Evolutionary conservation across 129 eudicot genomes (phyloP).

Genomic region (Rutidosis leptorrhynchoides): DNA sequence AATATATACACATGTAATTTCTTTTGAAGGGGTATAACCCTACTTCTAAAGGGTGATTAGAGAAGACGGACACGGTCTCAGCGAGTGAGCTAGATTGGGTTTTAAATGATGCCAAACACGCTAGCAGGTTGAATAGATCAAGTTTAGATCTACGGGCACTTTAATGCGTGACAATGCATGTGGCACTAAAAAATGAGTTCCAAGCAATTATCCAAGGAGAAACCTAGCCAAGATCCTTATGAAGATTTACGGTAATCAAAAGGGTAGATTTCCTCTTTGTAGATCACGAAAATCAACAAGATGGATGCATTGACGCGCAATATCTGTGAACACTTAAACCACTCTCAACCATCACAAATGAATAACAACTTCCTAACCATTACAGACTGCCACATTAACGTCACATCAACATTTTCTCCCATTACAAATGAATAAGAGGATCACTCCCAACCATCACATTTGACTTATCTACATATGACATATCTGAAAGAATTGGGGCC

Average conservation of each 20-base stretch:
- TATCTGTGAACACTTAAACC: background rate
- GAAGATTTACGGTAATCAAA: background rate
- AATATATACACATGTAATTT: background rate
- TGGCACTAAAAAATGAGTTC: background rate
- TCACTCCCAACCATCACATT: too few species aligned
- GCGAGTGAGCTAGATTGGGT: background rate
- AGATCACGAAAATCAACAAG: background rate
- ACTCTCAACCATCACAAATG: too few species aligned
- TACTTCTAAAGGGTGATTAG: too few species aligned
- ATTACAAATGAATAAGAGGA: too few species aligned
- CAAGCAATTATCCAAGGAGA: background rate
- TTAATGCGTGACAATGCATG: background rate
- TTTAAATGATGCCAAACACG: background rate
- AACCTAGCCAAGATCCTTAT: background rate
- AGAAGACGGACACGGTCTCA: background rate
- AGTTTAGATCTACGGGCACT: background rate
- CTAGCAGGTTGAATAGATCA: background rate
- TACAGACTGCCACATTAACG: too few species aligned
- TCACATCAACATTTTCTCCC: too few species aligned
- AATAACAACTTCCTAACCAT: too few species aligned
- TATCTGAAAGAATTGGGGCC: too few species aligned
- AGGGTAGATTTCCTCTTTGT: background rate
- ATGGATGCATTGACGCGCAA: background rate
- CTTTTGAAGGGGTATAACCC: background rate
- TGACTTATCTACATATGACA: too few species aligned